Percentiles rank a stretch among this genome's conserved stretches.
These are phyloP conservation scores for Blastobotrys peoriensis DNA, from an alignment of 805 yeast species.

Conservation along the genomic window DNA sequence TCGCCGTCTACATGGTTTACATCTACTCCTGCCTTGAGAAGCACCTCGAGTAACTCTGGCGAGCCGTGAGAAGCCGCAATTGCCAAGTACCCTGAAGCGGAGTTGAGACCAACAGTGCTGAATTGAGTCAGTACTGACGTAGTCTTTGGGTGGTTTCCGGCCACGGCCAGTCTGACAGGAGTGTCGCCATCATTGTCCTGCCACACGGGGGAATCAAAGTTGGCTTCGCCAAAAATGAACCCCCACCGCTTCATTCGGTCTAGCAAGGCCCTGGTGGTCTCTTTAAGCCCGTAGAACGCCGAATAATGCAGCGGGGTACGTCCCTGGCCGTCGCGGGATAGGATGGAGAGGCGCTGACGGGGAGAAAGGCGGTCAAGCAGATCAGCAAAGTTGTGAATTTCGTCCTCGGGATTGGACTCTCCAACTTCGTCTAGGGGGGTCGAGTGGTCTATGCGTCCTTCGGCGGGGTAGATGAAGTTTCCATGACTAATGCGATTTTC, in stretches of 20 bases:
- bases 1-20: constrained; percentile 55
- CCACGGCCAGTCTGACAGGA: constrained; percentile 77
- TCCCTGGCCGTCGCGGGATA: constrained; percentile 66
- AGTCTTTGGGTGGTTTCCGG: constrained; percentile 78
- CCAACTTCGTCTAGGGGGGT: constrained; percentile 53
- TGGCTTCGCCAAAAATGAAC: constrained; percentile 15
- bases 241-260: constrained; percentile 54
- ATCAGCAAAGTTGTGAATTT: constrained; percentile 53
- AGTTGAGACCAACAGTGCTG: constrained; percentile 34
- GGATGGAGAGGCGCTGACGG: constrained; percentile 47
- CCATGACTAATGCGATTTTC: not conserved
- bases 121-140: constrained; percentile 48
- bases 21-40: constrained; percentile 52
- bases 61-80: constrained; percentile 66
- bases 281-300: constrained; percentile 75
- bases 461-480: constrained; percentile 38
- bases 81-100: constrained; percentile 57
- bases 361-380: constrained; percentile 53
- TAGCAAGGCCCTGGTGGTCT: constrained; percentile 53
- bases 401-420: constrained; percentile 53
- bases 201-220: constrained; percentile 28
- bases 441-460: constrained; percentile 43
- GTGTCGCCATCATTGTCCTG: constrained; percentile 66
- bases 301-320: constrained; percentile 89
- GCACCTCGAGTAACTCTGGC: constrained; percentile 46